A percentile compares a stretch with the other conserved stretches of the same genome.
phyloP scores from a whole-genome alignment of 2,329 filamentous ascomycete species.

The Fusarium oxysporum region DNA sequence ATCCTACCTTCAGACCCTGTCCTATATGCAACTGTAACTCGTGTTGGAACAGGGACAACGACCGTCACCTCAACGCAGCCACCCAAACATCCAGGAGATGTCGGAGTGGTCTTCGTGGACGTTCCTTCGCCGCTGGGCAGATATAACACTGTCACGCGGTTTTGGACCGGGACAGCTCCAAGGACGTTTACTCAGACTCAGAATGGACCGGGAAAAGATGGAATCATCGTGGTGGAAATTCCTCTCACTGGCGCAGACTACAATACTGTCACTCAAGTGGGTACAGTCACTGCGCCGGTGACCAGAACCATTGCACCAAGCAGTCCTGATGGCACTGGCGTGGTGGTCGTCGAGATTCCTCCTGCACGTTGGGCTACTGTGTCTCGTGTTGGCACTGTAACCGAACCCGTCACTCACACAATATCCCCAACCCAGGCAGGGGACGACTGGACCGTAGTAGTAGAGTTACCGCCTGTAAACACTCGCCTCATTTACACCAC shows the following conservation, averaged over 20 bases:
- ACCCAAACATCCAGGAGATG: background rate
- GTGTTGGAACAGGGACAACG: background rate
- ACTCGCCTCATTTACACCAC: constrained; percentile 2
- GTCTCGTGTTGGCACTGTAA: background rate
- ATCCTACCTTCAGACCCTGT: background rate
- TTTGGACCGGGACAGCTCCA: background rate
- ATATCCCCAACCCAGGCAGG: background rate
- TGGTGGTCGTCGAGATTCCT: background rate
- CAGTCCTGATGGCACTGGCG: background rate
- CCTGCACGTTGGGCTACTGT: background rate
- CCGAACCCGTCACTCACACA: fast-evolving
- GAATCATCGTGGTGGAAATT: background rate
- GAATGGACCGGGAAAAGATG: background rate
- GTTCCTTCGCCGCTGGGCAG: background rate
- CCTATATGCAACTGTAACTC: constrained; percentile 3
- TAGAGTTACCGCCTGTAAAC: background rate
- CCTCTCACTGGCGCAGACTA: background rate
- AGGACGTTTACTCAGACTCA: background rate
- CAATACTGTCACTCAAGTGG: background rate
- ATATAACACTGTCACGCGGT: background rate
- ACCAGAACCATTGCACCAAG: background rate
- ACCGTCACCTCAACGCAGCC: background rate
- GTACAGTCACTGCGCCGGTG: background rate
- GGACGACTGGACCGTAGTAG: background rate
- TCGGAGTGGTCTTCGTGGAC: background rate